These are phyloP conservation scores for Pichia phayaonensis DNA, from an alignment of 805 yeast species.

Conservation along the genomic window DNA sequence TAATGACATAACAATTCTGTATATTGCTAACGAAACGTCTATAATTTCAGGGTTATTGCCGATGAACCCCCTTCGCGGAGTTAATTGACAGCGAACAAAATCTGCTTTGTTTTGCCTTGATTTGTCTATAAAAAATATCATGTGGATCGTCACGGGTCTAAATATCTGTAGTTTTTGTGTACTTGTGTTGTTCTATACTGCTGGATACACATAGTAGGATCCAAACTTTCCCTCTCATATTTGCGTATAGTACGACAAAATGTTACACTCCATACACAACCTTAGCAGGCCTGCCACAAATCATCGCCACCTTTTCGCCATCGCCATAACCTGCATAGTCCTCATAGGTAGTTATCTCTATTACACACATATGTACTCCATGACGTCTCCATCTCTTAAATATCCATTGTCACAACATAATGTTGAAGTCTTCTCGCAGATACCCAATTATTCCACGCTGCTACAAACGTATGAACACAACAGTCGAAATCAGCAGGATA, in stretches of 20 bases:
- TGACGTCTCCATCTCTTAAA: neutral
- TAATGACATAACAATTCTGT: no score
- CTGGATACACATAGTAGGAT: neutral
- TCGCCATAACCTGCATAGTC: neutral
- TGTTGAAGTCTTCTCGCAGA: slow-evolving; percentile 1
- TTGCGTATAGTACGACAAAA: neutral
- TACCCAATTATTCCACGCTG: neutral
- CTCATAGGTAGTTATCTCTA: neutral
- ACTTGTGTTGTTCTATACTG: neutral
- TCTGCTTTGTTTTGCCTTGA: neutral
- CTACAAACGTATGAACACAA: neutral
- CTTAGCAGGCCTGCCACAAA: neutral
- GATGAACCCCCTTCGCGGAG: neutral
- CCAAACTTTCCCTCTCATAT: neutral
- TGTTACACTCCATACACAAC: neutral
- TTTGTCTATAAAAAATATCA: neutral
- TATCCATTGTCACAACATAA: slow-evolving; percentile 5
- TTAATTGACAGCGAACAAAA: neutral
- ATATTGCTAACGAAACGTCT: no score
- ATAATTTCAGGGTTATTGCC: neutral
- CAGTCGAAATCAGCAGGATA: neutral
- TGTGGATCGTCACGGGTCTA: no score
- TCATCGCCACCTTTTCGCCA: neutral
- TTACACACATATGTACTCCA: neutral
- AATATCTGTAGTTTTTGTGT: no score